Evolutionary conservation across 345 rosid genomes (phyloP).

Genomic region (Carallia pectinifolia): DNA sequence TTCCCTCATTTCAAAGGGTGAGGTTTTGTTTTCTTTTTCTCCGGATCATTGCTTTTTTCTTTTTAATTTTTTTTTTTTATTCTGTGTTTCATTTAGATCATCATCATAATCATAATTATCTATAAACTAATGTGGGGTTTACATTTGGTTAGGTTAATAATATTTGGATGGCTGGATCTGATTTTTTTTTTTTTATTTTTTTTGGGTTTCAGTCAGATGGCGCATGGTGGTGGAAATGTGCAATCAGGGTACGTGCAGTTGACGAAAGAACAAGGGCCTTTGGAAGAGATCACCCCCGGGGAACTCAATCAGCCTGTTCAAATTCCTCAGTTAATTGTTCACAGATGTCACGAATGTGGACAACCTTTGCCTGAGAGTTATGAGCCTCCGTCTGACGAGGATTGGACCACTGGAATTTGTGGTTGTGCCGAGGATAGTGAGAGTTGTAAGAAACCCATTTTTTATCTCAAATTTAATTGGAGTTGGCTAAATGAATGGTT

Average conservation of each 20-base stretch:
- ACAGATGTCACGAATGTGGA: slow-evolving; percentile 76
- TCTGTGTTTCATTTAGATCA: too few species aligned
- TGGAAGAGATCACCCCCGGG: slow-evolving; percentile 75
- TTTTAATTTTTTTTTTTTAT: too few species aligned
- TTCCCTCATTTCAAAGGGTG: too few species aligned
- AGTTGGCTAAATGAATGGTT: too few species aligned
- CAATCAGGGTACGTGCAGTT: slow-evolving; percentile 64
- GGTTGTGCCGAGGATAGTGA: slow-evolving; percentile 67
- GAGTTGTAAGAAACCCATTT: slow-evolving; percentile 48
- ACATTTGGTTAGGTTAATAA: too few species aligned
- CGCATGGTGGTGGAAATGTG: slow-evolving; percentile 47
- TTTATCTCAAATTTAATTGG: too few species aligned
- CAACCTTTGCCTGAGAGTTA: slow-evolving; percentile 75
- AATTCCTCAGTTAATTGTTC: slow-evolving; percentile 68
- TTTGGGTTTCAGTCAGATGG: slow-evolving; percentile 38
- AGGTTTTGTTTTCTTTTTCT: too few species aligned
- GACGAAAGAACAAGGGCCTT: slow-evolving; percentile 56
- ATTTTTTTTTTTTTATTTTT: too few species aligned
- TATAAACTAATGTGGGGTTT: too few species aligned
- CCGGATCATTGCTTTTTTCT: too few species aligned
- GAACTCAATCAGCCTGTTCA: slow-evolving; percentile 92
- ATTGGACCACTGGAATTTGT: slow-evolving; percentile 84
- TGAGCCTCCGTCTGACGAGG: slow-evolving; percentile 91
- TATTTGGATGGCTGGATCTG: too few species aligned
- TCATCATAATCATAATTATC: too few species aligned